Evolutionary conservation across 306 rosid species (phyloP).

Genomic region (Acacia crassicarpa): DNA sequence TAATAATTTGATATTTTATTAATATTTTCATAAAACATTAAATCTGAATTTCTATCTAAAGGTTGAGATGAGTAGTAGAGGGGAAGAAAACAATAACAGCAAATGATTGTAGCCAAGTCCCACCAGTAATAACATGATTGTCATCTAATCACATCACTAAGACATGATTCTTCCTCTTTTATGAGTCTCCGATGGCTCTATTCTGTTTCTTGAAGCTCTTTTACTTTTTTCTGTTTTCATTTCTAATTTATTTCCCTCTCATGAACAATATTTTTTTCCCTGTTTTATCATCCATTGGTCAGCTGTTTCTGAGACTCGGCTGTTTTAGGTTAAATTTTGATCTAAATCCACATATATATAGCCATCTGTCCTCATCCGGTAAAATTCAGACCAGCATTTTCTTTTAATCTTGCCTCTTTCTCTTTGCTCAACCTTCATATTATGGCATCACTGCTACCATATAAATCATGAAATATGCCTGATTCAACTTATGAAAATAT

Average conservation of each 20-base stretch:
- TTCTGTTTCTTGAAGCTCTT: not conserved
- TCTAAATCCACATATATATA: not conserved
- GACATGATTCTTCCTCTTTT: not conserved
- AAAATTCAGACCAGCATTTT: not conserved
- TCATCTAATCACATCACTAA: not conserved
- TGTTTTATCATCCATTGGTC: not conserved
- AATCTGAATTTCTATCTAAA: too few relatives aligned
- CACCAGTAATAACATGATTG: not conserved
- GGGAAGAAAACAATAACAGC: too few relatives aligned
- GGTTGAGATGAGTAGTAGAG: too few relatives aligned
- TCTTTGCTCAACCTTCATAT: not conserved
- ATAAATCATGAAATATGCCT: not conserved
- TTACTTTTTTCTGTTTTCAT: not conserved
- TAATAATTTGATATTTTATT: too few relatives aligned
- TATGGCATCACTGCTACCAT: not conserved
- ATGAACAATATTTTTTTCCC: not conserved
- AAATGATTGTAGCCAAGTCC: too few relatives aligned
- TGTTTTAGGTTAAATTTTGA: not conserved
- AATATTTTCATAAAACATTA: too few relatives aligned
- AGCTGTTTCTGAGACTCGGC: not conserved
- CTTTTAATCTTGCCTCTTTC: not conserved
- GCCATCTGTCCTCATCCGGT: not conserved
- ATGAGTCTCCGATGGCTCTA: not conserved
- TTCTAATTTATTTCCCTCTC: not conserved
- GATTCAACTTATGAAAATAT: not conserved